Conservation (phyloP, 352 stramenopile species). For the Phytopythium cucurbitacearum region DNA sequence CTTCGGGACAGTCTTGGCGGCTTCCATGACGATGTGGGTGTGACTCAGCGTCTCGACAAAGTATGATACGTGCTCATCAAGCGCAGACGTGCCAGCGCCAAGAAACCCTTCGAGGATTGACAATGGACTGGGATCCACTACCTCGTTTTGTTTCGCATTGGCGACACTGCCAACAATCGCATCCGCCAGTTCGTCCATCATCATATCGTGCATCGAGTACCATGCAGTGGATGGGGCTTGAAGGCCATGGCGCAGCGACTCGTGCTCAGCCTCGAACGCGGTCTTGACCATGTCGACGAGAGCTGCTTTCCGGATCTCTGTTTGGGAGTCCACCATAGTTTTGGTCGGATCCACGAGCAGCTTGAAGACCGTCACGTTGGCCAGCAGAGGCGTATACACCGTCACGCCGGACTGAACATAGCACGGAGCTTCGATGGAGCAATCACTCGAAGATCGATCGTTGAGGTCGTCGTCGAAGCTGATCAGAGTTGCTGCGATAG, state of each 20-base stretch:
- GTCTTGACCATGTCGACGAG: conserved; percentile 27
- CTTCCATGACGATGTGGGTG: conserved; percentile 21
- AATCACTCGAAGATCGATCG: conserved; percentile 9
- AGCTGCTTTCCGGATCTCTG: conserved; percentile 19
- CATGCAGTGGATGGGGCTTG: conserved; percentile 54
- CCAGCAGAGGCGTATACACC: conserved; percentile 49
- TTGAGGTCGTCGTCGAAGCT: conserved; percentile 1
- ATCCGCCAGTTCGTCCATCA: conserved; percentile 53
- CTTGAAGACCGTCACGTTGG: conserved; percentile 16
- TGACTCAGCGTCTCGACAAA: conserved; percentile 30
- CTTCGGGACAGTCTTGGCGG: conserved; percentile 15
- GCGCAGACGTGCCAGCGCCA: conserved; percentile 14
- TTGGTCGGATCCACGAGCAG: conserved; percentile 13
- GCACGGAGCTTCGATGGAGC: conserved; percentile 21
- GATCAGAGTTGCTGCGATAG: conserved; percentile 16
- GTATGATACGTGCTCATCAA: conserved; percentile 35
- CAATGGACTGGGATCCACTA: conserved; percentile 11
- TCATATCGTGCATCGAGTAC: conserved; percentile 48
- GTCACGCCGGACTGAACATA: conserved; percentile 52
- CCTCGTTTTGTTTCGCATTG: conserved; percentile 15
- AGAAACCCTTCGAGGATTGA: conserved; percentile 33
- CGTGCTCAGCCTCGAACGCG: conserved; percentile 39
- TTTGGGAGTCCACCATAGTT: conserved; percentile 11
- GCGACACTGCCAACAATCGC: conserved; percentile 40
- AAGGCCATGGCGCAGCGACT: conserved; percentile 35